Evolutionary conservation across 2,329 filamentous ascomycete genomes (phyloP).

Genomic region (Rhytidhysteron rufulum): DNA sequence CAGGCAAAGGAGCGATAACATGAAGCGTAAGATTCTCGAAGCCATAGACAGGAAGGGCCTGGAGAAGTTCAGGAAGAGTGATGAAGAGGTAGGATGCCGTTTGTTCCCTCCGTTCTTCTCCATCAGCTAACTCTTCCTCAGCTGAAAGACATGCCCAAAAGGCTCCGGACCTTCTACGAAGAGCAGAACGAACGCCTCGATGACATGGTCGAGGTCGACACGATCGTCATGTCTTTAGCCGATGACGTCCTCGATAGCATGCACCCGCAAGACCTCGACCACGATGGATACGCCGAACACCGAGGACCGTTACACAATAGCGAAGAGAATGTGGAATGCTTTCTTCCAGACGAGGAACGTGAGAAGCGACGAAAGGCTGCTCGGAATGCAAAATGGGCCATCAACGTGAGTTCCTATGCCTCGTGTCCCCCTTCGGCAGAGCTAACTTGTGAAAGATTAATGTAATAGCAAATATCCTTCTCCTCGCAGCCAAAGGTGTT

Average conservation of each 20-base stretch:
- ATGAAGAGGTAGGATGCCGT: conserved; percentile 40
- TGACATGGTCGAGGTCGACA: conserved; percentile 58
- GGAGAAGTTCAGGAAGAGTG: conserved; percentile 49
- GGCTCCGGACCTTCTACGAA: conserved; percentile 52
- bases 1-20: conserved; percentile 40
- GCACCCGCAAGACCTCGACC: conserved; percentile 53
- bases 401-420: conserved; percentile 44
- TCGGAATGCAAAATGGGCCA: conserved; percentile 53
- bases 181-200: conserved; percentile 53
- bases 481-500: conserved; percentile 54
- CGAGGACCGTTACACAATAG: conserved; percentile 48
- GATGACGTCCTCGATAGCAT: conserved; percentile 60
- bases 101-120: not conserved
- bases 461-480: conserved; percentile 56
- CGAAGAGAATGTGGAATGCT: conserved; percentile 50
- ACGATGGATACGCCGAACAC: conserved; percentile 54
- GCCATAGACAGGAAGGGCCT: conserved; percentile 45
- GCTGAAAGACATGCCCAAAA: conserved; percentile 52
- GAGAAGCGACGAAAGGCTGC: conserved; percentile 45
- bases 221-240: conserved; percentile 52
- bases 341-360: conserved; percentile 54
- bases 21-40: conserved; percentile 49
- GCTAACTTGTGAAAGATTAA: too few species aligned
- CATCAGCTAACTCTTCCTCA: conserved; percentile 7
- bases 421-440: too few species aligned